Evolutionary conservation across 1,284 basidiomycete genomes (phyloP).

Genomic region (Tilletia indica): DNA sequence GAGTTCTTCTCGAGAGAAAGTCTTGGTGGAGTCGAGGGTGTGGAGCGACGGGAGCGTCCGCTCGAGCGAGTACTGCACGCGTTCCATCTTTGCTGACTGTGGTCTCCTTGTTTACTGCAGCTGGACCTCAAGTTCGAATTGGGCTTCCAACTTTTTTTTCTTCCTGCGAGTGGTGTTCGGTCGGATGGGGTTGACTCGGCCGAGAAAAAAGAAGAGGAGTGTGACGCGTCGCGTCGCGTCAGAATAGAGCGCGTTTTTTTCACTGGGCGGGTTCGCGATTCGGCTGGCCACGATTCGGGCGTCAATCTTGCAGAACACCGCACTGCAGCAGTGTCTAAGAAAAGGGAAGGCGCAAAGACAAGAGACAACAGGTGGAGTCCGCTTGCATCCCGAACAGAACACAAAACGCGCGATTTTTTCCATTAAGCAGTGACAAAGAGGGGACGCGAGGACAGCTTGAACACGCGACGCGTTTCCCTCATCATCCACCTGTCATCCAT

Average conservation of each 20-base stretch:
- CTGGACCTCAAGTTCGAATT: slow-evolving; percentile 8
- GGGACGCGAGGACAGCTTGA: no score
- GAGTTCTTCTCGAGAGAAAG: slow-evolving; percentile 74
- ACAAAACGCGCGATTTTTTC: no score
- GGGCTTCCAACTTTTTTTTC: slow-evolving; percentile 22
- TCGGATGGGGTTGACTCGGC: neutral
- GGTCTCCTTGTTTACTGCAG: neutral
- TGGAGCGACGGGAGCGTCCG: slow-evolving; percentile 95
- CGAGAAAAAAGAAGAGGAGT: neutral
- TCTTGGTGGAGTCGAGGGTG: slow-evolving; percentile 79
- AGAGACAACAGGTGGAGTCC: no score
- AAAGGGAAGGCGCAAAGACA: no score
- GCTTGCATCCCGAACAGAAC: no score
- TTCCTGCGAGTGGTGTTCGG: neutral
- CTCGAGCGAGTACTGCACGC: slow-evolving; percentile 92
- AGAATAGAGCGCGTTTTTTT: no score
- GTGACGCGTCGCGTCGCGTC: slow-evolving; percentile 15
- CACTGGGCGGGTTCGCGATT: no score
- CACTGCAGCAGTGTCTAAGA: neutral
- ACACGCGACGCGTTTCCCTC: no score
- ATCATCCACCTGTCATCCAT: no score
- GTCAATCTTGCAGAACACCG: neutral
- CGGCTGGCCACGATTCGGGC: no score
- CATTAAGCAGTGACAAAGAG: no score
- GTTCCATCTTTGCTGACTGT: slow-evolving; percentile 68